phyloP scores from a whole-genome alignment of 2,329 filamentous ascomycete genomes.

The Paraphoma chrysanthemicola region DNA sequence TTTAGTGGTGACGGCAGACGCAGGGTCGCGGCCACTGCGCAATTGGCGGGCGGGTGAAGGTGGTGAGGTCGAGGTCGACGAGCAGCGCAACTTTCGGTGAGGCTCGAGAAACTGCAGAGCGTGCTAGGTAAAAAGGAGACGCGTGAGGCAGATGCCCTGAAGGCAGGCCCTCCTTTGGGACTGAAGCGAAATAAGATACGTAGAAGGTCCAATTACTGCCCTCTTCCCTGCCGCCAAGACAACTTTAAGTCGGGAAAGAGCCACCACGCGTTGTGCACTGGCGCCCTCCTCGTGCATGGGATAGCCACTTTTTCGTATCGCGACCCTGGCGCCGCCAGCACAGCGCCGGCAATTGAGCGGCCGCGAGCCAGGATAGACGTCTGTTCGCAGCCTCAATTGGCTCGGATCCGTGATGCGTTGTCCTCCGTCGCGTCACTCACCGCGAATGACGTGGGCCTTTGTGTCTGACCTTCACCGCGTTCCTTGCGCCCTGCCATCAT shows the following conservation, averaged over 20 bases:
- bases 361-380: neutral
- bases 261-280: neutral
- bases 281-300: constrained; percentile 2
- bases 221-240: constrained; percentile 14
- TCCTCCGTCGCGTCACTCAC: constrained; percentile 31
- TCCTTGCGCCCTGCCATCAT: neutral
- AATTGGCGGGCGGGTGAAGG: constrained; percentile 2
- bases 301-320: constrained; percentile 15
- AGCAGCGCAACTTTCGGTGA: constrained; percentile 10
- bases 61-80: constrained; percentile 8
- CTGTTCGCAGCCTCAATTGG: constrained; percentile 1
- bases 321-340: constrained; percentile 4
- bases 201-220: constrained; percentile 11
- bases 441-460: constrained; percentile 11
- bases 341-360: constrained; percentile 19
- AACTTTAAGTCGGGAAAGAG: constrained; percentile 9
- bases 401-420: constrained; percentile 27
- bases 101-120: neutral
- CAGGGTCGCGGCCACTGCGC: constrained; percentile 1
- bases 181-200: constrained; percentile 28
- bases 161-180: constrained; percentile 19
- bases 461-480: neutral
- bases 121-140: constrained; percentile 26
- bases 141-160: constrained; percentile 14
- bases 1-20: neutral